Conservation (phyloP, 2,329 filamentous ascomycete species). For the Helotiales sp. region DNA sequence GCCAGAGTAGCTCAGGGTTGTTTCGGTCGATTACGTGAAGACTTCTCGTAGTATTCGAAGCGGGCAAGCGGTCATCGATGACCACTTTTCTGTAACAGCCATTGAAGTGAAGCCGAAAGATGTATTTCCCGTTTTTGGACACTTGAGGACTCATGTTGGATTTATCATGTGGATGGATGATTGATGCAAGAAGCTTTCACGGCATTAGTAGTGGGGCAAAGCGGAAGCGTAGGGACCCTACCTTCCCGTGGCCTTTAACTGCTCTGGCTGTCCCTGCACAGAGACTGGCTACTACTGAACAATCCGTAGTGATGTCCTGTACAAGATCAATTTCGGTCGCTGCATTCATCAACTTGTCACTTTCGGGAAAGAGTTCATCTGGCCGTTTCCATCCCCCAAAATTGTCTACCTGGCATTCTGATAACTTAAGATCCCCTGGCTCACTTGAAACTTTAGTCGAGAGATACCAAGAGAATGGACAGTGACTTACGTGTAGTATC, state of each 20-base stretch:
- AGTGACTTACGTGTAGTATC: conserved; percentile 65
- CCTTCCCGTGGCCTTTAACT: conserved; percentile 70
- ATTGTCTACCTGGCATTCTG: conserved; percentile 72
- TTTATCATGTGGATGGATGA: conserved; percentile 77
- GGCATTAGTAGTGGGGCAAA: conserved; percentile 15
- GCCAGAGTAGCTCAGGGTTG: conserved; percentile 85
- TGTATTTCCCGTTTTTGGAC: conserved; percentile 85
- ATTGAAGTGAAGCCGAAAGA: conserved; percentile 94
- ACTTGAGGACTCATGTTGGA: conserved; percentile 60
- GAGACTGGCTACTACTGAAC: conserved; percentile 93
- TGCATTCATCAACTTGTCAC: conserved; percentile 57
- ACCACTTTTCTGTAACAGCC: conserved; percentile 86
- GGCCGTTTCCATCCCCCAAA: conserved; percentile 86
- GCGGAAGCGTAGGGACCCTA: conserved; percentile 46
- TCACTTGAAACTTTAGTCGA: conserved; percentile 61
- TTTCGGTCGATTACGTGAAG: conserved; percentile 88
- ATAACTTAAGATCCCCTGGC: conserved; percentile 70
- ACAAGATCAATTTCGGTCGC: conserved; percentile 76
- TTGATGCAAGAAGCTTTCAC: conserved; percentile 67
- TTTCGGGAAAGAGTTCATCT: conserved; percentile 49
- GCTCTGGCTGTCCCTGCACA: conserved; percentile 78
- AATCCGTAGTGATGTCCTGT: conserved; percentile 94
- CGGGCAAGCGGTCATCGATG: conserved; percentile 87
- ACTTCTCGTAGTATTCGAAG: conserved; percentile 73
- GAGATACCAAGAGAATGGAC: conserved; percentile 7